Percentiles rank a stretch among this genome's conserved stretches.
These are phyloP conservation scores for Salix suchowensis DNA, from an alignment of 345 rosid species.

Conservation along the genomic window DNA sequence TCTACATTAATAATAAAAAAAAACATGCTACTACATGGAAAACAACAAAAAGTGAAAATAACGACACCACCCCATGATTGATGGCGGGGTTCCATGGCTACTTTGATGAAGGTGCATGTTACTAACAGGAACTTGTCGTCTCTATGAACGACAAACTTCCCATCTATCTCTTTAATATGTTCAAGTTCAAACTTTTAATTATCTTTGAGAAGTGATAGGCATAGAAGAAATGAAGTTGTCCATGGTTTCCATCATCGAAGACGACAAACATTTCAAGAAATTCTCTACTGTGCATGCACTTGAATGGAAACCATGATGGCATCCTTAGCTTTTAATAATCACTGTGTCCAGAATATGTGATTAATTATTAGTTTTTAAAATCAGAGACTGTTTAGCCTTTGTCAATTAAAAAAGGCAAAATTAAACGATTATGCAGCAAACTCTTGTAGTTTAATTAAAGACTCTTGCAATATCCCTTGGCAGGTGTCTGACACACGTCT, in stretches of 20 bases:
- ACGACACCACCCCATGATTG: neutral
- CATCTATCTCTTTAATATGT: neutral
- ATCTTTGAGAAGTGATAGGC: too few relatives aligned
- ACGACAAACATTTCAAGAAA: neutral
- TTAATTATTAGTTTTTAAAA: too few relatives aligned
- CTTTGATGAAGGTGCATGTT: neutral
- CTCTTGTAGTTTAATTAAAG: neutral
- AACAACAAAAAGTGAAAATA: neutral
- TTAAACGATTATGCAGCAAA: too few relatives aligned
- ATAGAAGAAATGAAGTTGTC: too few relatives aligned
- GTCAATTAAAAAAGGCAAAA: too few relatives aligned
- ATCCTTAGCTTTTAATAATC: neutral
- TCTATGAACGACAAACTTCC: neutral
- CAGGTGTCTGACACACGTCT: too few relatives aligned
- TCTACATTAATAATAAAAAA: too few relatives aligned
- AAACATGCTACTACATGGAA: neutral
- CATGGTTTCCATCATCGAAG: neutral
- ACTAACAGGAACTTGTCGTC: neutral
- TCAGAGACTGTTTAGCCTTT: too few relatives aligned
- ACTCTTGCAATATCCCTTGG: too few relatives aligned
- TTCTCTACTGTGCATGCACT: neutral
- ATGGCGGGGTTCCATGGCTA: neutral
- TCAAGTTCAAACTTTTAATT: neutral
- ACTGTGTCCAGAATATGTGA: too few relatives aligned
- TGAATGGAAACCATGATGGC: neutral